phyloP scores from a whole-genome alignment of 2,329 filamentous ascomycete genomes.

The Phialemonium atrogriseum region DNA sequence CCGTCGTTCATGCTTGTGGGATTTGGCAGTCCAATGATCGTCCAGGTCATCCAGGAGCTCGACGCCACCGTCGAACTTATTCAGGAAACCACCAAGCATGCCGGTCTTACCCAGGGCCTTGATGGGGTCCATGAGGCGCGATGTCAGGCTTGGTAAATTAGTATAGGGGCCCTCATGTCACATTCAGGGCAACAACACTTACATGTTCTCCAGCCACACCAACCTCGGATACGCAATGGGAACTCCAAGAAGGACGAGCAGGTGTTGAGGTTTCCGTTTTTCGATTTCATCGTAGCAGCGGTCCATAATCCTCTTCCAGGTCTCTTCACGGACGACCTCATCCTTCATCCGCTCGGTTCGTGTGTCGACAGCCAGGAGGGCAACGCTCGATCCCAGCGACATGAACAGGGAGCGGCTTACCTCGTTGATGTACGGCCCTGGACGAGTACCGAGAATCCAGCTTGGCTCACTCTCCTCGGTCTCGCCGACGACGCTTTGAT shows the following conservation, averaged over 20 bases:
- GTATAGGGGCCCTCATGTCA: constrained; percentile 5
- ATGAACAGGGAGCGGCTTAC: constrained; percentile 80
- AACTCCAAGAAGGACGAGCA: constrained; percentile 80
- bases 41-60: constrained; percentile 89
- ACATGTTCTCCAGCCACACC: constrained; percentile 66
- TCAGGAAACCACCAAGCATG: constrained; percentile 70
- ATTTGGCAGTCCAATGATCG: constrained; percentile 95
- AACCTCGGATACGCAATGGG: constrained; percentile 74
- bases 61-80: constrained; percentile 84
- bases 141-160: constrained; percentile 57
- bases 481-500: constrained; percentile 79
- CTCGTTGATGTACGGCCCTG: constrained; percentile 86
- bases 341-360: constrained; percentile 83
- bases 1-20: constrained; percentile 84
- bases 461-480: constrained; percentile 78
- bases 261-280: constrained; percentile 78
- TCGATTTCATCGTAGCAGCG: constrained; percentile 74
- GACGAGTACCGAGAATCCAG: constrained; percentile 73
- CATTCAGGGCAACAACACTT: constrained; percentile 21
- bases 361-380: constrained; percentile 81
- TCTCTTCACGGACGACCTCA: constrained; percentile 70
- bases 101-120: constrained; percentile 82
- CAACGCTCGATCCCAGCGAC: constrained; percentile 68
- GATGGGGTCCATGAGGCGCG: constrained; percentile 75
- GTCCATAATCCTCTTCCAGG: constrained; percentile 81